phyloP scores from a whole-genome alignment of 1,139 yeast species.

The Taphrina deformans region DNA sequence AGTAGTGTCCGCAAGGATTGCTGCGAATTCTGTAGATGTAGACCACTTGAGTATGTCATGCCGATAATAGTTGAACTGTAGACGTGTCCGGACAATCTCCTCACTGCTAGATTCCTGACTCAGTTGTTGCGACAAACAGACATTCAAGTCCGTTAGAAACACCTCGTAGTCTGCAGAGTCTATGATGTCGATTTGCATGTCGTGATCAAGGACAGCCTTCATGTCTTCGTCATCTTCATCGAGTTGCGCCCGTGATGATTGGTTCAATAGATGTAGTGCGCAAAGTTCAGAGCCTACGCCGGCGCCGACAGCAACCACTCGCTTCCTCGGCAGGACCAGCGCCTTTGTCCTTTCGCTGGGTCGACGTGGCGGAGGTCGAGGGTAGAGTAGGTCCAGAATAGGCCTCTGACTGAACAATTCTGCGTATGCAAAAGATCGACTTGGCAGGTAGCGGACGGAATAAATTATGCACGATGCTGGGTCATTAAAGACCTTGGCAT shows the following conservation, averaged over 20 bases:
- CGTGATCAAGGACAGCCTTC: conserved; percentile 6
- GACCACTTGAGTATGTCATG: conserved; percentile 16
- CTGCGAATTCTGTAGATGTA: conserved; percentile 1
- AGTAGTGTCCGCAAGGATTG: conserved; percentile 12
- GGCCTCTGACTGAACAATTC: conserved; percentile 10
- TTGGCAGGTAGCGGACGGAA: conserved; percentile 21
- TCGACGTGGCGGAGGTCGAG: conserved; percentile 15
- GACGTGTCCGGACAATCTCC: neutral
- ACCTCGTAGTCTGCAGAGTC: conserved; percentile 21
- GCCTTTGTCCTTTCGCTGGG: conserved; percentile 2
- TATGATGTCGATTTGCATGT: conserved; percentile 9
- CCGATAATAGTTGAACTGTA: conserved; percentile 1
- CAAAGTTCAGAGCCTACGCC: conserved; percentile 30
- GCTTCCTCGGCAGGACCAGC: neutral
- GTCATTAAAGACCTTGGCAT: conserved; percentile 14
- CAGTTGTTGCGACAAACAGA: neutral
- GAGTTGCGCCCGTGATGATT: neutral
- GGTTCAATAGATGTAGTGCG: conserved; percentile 15
- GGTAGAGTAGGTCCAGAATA: conserved; percentile 19
- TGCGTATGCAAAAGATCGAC: conserved; percentile 26
- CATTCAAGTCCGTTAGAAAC: conserved; percentile 3
- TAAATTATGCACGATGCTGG: conserved; percentile 16
- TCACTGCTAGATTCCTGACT: neutral
- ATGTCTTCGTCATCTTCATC: conserved; percentile 23
- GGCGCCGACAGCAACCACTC: conserved; percentile 23